These are phyloP conservation scores for Gracilaria domingensis DNA, from an alignment of 23 red algal species.

Conservation along the genomic window DNA sequence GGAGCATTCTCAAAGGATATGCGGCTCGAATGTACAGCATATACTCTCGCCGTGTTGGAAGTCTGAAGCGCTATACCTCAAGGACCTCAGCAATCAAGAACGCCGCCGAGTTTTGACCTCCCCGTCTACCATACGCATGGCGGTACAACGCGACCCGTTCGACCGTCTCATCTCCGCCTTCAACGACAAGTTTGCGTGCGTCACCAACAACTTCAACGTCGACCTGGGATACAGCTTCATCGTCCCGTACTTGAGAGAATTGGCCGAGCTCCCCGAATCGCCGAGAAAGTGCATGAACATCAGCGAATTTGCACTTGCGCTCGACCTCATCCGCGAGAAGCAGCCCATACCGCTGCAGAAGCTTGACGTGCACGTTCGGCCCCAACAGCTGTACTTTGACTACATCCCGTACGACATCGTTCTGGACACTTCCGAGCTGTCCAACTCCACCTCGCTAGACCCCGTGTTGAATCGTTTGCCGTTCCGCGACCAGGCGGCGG, in stretches of 20 bases:
- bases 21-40: constrained; percentile 29
- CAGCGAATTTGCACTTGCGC: constrained; percentile 45
- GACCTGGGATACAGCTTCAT: constrained; percentile 18
- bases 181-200: constrained; percentile 53
- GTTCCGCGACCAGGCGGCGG: background rate
- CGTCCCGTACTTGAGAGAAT: constrained; percentile 9
- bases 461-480: constrained; percentile 27
- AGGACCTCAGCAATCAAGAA: background rate
- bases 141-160: constrained; percentile 50
- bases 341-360: background rate
- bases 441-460: background rate
- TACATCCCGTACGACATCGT: constrained; percentile 57
- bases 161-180: constrained; percentile 46
- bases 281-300: constrained; percentile 47
- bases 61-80: constrained; percentile 4
- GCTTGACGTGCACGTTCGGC: constrained; percentile 50
- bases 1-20: background rate
- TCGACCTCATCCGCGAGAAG: constrained; percentile 9
- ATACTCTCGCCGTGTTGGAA: constrained; percentile 26
- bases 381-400: constrained; percentile 59
- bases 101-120: constrained; percentile 26
- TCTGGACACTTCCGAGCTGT: constrained; percentile 25
- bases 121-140: constrained; percentile 35
- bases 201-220: background rate
- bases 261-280: background rate